Percentiles rank a stretch among this genome's conserved stretches.
These are phyloP conservation scores for Trichosporon faecale DNA, from an alignment of 1,284 basidiomycete genomes.

Conservation along the genomic window DNA sequence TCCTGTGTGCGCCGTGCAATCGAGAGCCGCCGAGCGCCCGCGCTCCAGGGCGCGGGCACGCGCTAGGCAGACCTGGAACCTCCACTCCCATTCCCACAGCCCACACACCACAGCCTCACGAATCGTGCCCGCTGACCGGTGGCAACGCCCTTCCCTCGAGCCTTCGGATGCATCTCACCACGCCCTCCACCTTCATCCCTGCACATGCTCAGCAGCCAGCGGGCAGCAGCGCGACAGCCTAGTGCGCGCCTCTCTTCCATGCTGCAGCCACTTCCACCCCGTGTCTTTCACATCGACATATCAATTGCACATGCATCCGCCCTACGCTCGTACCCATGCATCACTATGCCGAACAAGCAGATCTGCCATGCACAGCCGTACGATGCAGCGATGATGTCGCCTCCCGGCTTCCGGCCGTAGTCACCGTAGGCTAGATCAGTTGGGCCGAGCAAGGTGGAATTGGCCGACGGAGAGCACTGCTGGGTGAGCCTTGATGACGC, in stretches of 20 bases:
- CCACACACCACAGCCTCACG: neutral
- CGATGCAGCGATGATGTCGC: neutral
- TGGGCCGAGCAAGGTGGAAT: neutral
- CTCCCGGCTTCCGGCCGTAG: neutral
- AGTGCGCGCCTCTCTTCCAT: neutral
- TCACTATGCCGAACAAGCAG: neutral
- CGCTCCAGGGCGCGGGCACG: neutral
- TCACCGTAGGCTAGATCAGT: neutral
- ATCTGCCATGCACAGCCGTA: neutral
- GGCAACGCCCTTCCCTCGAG: neutral
- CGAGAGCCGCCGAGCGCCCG: neutral
- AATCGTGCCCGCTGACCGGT: neutral
- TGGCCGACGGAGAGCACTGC: neutral
- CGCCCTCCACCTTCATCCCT: neutral
- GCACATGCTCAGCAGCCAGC: neutral
- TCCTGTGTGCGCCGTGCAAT: neutral
- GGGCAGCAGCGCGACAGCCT: neutral
- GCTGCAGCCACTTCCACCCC: neutral
- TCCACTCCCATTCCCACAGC: slow-evolving; percentile 1
- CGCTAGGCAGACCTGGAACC: neutral
- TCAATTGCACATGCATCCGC: neutral
- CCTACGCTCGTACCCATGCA: neutral
- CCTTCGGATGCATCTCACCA: neutral
- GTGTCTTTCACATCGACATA: neutral
- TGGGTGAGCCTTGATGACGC: neutral